Percentiles rank a stretch among this genome's conserved stretches.
These are phyloP conservation scores for Vaccinium corymbosum DNA, from an alignment of 148 eudicot species.

Conservation along the genomic window DNA sequence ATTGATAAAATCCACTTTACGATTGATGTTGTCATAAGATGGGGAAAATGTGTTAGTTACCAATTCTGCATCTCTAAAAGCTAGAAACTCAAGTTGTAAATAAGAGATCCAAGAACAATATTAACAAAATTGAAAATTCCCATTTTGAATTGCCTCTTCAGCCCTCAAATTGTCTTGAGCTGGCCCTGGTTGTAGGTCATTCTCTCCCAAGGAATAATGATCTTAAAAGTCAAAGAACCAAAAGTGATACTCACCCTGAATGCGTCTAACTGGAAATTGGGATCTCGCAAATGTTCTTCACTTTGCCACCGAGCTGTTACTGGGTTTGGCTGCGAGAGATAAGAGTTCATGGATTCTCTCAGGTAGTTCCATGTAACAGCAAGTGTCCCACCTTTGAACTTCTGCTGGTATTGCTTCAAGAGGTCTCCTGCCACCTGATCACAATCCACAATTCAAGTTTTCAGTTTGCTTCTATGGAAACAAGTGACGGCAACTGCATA, in stretches of 20 bases:
- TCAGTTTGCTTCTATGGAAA: not conserved
- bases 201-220: not conserved
- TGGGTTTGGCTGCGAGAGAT: constrained; percentile 89
- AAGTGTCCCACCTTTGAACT: constrained; percentile 82
- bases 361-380: constrained; percentile 93
- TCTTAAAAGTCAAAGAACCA: not conserved
- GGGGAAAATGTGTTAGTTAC: not conserved
- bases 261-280: constrained; percentile 90
- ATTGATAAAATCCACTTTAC: not conserved
- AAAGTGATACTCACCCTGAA: constrained; percentile 54
- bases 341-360: constrained; percentile 85
- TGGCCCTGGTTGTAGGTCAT: not conserved
- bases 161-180: not conserved
- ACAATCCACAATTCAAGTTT: constrained; percentile 7
- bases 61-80: not conserved
- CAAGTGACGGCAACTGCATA: not conserved
- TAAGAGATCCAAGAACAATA: not conserved
- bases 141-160: not conserved
- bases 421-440: constrained; percentile 86
- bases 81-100: not conserved
- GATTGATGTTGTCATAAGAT: not conserved
- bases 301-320: constrained; percentile 95
- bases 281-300: constrained; percentile 84
- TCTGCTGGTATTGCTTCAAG: constrained; percentile 82
- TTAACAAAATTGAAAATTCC: not conserved